These are phyloP conservation scores for Colletotrichum cereale DNA, from an alignment of 2,329 filamentous ascomycete genomes.

Conservation along the genomic window DNA sequence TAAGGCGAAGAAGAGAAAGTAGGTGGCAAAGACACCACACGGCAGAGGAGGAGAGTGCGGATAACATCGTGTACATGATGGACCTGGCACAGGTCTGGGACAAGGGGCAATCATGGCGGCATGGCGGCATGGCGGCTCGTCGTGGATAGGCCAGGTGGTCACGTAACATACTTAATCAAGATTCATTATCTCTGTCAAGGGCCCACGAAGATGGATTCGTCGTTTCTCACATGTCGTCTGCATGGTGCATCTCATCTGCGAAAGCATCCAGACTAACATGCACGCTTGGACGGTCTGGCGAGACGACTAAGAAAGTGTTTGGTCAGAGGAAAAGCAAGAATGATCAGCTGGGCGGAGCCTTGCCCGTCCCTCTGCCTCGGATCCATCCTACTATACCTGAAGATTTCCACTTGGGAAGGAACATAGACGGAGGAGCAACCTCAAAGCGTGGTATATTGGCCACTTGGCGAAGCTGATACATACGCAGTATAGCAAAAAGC, in stretches of 20 bases:
- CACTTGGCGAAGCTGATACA: background rate
- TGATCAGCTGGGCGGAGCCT: background rate
- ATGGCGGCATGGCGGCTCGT: background rate
- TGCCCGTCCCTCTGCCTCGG: background rate
- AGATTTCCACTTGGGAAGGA: background rate
- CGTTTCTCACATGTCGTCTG: constrained; percentile 8
- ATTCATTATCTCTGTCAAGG: background rate
- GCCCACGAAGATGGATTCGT: background rate
- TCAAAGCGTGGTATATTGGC: background rate
- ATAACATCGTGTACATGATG: constrained; percentile 11
- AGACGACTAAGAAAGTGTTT: constrained; percentile 20
- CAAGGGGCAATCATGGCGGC: background rate
- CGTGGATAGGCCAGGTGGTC: background rate
- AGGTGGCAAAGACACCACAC: constrained; percentile 27
- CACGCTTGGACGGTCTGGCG: constrained; percentile 27
- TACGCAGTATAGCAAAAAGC: background rate
- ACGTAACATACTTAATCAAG: constrained; percentile 12
- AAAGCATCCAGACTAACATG: constrained; percentile 23
- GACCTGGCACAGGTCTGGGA: constrained; percentile 1
- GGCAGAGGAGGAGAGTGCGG: constrained; percentile 13
- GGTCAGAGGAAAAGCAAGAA: constrained; percentile 35
- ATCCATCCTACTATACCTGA: background rate
- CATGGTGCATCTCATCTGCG: constrained; percentile 17
- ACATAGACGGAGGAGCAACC: too few relatives aligned
- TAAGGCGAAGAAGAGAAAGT: constrained; percentile 59